These are phyloP conservation scores for Wickerhamiella pararugosa DNA, from an alignment of 1,139 yeast genomes.

Conservation along the genomic window DNA sequence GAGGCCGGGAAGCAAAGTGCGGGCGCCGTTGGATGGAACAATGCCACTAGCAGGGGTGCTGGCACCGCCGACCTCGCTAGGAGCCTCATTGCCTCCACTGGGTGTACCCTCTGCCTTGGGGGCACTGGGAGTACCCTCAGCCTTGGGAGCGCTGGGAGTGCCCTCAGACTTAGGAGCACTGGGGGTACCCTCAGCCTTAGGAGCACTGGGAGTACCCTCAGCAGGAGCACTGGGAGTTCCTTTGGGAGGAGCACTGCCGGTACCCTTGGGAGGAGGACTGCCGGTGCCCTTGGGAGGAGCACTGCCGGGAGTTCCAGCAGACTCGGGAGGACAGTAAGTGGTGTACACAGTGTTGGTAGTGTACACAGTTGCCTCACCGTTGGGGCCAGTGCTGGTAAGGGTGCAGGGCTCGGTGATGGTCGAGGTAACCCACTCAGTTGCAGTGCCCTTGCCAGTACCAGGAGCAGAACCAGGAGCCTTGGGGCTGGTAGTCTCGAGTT, in stretches of 20 bases:
- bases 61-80: no score
- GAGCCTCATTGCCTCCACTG: no score
- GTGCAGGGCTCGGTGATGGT: no score
- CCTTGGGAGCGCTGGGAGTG: no score
- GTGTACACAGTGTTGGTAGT: not conserved
- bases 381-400: not conserved
- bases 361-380: not conserved
- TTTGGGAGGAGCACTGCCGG: no score
- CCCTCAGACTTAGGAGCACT: no score
- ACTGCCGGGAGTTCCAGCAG: not conserved
- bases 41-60: not conserved
- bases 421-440: no score
- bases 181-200: no score
- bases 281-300: not conserved
- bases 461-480: not conserved
- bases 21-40: constrained; percentile 3
- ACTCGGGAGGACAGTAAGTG: not conserved
- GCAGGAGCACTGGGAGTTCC: no score
- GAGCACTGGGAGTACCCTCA: no score
- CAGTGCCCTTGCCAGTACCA: not conserved
- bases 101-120: no score
- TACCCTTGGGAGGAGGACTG: not conserved
- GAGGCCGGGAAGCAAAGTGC: constrained; percentile 2
- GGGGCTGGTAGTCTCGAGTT: not conserved
- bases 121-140: no score